Conservation (phyloP, 495 filamentous ascomycete genomes). For the Ascodesmis nigricans region DNA sequence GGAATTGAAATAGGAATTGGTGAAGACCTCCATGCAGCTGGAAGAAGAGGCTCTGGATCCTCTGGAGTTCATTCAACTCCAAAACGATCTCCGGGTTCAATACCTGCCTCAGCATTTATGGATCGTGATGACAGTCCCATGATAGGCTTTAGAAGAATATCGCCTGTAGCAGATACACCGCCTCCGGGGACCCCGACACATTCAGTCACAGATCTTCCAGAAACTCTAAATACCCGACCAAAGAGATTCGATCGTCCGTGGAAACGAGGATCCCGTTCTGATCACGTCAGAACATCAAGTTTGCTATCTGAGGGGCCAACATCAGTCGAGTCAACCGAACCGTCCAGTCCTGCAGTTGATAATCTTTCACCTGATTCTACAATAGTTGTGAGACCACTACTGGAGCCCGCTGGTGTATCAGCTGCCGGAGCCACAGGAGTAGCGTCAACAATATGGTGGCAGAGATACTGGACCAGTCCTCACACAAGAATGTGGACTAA, state of each 20-base stretch:
- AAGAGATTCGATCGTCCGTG: slow-evolving; percentile 6
- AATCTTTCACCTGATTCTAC: too few relatives aligned
- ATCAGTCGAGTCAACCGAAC: too few relatives aligned
- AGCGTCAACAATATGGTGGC: slow-evolving; percentile 8
- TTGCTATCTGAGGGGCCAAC: too few relatives aligned
- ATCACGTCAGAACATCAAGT: slow-evolving; percentile 19
- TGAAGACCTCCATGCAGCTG: slow-evolving; percentile 32
- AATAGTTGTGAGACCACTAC: slow-evolving; percentile 37
- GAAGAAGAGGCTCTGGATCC: slow-evolving; percentile 22
- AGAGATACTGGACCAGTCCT: slow-evolving; percentile 11
- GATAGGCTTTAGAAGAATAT: slow-evolving; percentile 36
- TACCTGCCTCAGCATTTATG: too few relatives aligned
- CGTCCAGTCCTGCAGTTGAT: too few relatives aligned
- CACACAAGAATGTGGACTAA: slow-evolving; percentile 20
- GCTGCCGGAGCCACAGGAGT: slow-evolving; percentile 22
- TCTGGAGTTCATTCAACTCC: slow-evolving; percentile 22
- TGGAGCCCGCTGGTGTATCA: slow-evolving; percentile 17
- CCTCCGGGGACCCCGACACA: slow-evolving; percentile 18
- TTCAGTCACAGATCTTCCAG: slow-evolving; percentile 6
- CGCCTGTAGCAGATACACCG: slow-evolving; percentile 32
- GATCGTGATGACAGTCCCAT: slow-evolving; percentile 34
- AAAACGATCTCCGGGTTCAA: slow-evolving; percentile 11
- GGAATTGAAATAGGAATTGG: slow-evolving; percentile 51
- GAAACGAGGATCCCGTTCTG: slow-evolving; percentile 22
- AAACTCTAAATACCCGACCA: slow-evolving; percentile 2